Base-by-base conservation (phyloP, 345 rosid genomes). In the Aquilaria yunnanensis region DNA sequence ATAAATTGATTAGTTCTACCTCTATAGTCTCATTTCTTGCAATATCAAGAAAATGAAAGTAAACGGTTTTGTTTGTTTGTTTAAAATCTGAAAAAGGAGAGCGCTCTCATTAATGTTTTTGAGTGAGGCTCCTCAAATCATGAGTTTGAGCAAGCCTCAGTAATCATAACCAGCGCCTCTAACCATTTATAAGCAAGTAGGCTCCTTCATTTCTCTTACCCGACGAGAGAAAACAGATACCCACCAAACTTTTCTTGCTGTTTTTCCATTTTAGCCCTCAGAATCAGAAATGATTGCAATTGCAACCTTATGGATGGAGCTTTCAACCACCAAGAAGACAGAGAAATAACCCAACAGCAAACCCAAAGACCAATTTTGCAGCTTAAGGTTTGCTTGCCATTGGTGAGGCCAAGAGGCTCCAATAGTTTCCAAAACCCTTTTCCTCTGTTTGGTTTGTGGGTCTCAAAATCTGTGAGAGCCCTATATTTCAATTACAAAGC, bases 301-400 rank as follows among this genome's bases (percentile, higher is more conserved):
- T 63, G 66, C 47, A 68, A 56, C 72, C 64, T 72, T 73, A 79
- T 75, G 87, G 84, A 72, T 65, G 68, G 65, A 64, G 75, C 78
- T 80, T 74, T 77, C 80, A 58, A 52, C 73, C 74, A 76, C 76
- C 88, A 54, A 72, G 63, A 77, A 51, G 76, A 73, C 51, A 75
- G 79, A 70, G 81, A 75, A 61, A 55, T 29, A 6, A 58, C 53
- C 58, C 61, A 72, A 67, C 71, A n/a, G 7, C 72, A 47, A 56
- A 76, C 47, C 12, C 65, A 59, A 10, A 70, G 66, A 12, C 61
- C 66, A 9, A 67, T 67, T 67, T 58, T 61, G 66, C 65, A 65
- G 61, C 68, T 77, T 30, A 76, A 69, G 75, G 73, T 73, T 67
- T 75, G 85, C 61, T 61, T 68, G 31, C 82, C 87, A 23, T 45